These are phyloP conservation scores for Fusarium clavum DNA, from an alignment of 2,329 filamentous ascomycete species.

Conservation along the genomic window DNA sequence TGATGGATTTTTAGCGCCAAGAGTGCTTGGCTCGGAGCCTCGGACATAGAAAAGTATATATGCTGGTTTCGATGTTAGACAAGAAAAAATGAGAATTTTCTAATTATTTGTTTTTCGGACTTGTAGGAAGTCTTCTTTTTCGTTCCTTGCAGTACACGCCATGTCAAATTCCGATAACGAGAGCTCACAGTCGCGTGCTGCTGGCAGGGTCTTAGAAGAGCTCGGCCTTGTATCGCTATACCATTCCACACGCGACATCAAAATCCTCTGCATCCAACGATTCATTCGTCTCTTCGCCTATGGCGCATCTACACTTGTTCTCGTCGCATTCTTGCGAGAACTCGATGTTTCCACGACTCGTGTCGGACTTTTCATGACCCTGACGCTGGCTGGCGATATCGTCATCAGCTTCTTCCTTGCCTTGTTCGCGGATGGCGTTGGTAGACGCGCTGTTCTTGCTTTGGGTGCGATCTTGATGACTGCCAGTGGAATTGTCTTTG, in stretches of 20 bases:
- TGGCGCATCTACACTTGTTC: slow-evolving; percentile 67
- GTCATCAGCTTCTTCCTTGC: slow-evolving; percentile 69
- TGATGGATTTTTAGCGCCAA: neutral
- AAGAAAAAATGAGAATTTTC: neutral
- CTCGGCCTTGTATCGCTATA: slow-evolving; percentile 46
- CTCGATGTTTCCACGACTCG: slow-evolving; percentile 62
- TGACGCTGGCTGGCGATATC: slow-evolving; percentile 71
- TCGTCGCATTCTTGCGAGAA: slow-evolving; percentile 66
- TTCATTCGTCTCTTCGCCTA: slow-evolving; percentile 74
- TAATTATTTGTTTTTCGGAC: rapidly evolving
- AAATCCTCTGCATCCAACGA: slow-evolving; percentile 68
- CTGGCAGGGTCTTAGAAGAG: slow-evolving; percentile 32
- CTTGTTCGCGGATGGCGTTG: slow-evolving; percentile 67
- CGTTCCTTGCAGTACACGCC: rapidly evolving
- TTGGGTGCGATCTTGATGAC: slow-evolving; percentile 67
- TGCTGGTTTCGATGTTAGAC: no score
- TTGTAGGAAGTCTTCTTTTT: rapidly evolving
- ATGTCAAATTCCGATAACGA: slow-evolving; percentile 2
- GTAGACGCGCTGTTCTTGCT: slow-evolving; percentile 64
- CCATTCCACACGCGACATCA: slow-evolving; percentile 46
- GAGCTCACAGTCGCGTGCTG: neutral
- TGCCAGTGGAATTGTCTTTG: slow-evolving; percentile 67
- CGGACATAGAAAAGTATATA: slow-evolving; percentile 21
- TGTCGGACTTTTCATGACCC: slow-evolving; percentile 73
- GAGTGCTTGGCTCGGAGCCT: slow-evolving; percentile 10